Conservation (phyloP, 805 yeast genomes). For the Kuraishia borneana region DNA sequence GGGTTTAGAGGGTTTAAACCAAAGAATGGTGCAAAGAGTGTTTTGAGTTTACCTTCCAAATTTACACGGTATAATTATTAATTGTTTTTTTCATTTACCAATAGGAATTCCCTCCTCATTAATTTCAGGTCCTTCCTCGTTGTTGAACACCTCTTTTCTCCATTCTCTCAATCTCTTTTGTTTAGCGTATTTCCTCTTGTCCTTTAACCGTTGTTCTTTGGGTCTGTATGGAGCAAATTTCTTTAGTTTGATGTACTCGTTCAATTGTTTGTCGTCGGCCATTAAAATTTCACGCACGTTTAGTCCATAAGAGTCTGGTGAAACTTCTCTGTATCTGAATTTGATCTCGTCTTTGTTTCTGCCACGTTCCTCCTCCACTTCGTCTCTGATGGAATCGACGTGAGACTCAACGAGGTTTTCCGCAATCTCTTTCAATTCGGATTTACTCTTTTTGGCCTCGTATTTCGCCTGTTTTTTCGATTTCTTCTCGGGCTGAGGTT, state of each 20-base stretch:
- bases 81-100: not conserved
- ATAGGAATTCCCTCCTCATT: slow-evolving; percentile 19
- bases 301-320: slow-evolving; percentile 88
- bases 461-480: slow-evolving; percentile 25
- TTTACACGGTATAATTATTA: not conserved
- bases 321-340: slow-evolving; percentile 87
- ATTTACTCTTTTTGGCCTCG: slow-evolving; percentile 47
- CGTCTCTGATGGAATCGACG: slow-evolving; percentile 52
- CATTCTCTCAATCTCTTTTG: slow-evolving; percentile 77
- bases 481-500: slow-evolving; percentile 27
- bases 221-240: slow-evolving; percentile 90
- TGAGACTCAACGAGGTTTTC: slow-evolving; percentile 71
- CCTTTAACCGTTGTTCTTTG: slow-evolving; percentile 58
- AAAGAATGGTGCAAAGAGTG: not conserved
- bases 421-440: slow-evolving; percentile 53
- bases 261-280: slow-evolving; percentile 82
- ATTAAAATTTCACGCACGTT: slow-evolving; percentile 75
- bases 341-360: slow-evolving; percentile 33
- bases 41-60: not conserved
- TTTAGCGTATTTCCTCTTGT: slow-evolving; percentile 76
- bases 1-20: not conserved
- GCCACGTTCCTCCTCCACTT: slow-evolving; percentile 51
- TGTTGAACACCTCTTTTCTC: slow-evolving; percentile 73
- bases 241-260: slow-evolving; percentile 78
- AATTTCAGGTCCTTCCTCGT: slow-evolving; percentile 36